Evolutionary conservation across 2,329 filamentous ascomycete species (phyloP), one percentile per base, ranked within the genome.

Genomic region (Gnomoniopsis sp.): DNA sequence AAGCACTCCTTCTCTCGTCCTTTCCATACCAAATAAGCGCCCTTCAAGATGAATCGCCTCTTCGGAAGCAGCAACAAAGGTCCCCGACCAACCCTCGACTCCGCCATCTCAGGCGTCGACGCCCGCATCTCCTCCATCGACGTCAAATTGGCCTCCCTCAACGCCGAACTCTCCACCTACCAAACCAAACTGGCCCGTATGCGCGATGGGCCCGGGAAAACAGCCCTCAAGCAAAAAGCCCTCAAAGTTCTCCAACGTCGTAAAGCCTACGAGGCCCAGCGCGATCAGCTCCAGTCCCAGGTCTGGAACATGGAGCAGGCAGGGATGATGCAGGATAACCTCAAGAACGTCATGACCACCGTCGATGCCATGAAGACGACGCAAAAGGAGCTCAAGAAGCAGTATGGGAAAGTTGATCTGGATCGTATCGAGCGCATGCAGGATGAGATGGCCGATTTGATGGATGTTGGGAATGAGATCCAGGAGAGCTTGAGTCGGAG

Each of bases 261-360:
- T 66, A 96, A 96, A 72, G 88, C 93, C 75, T 96, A 96, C 85
- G 95, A 99, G 76, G 82, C 85, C 3, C 92, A 97, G 75, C 91
- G 93, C 65, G 92, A 97, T 69, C 93, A 98, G 76, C 86, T 98
- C 55, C 90, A 96, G 76, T 84, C 88, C 65, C 95, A 99, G 77
- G 91, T 91, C 22, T 98, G 93, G 93, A 98, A 98, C 77, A 97
- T 99, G 93, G 93, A 98, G 77, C 93, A 97, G 76, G 93, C 93
- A 3, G 89, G 90, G 72, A 96, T 93, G 83, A 97, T 98, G 93
- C 92, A 96, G 78, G 93, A 98, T 77, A 98, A 98, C 71, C 84
- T 99, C 55, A 95, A 96, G 74, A 98, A 98, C 74, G 93, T 95
- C 63, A 97, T 97, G 93, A 96, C 92, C 19, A 97, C 95, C 30